Evolutionary conservation across 306 rosid species (phyloP).

Genomic region (Senna siamea): DNA sequence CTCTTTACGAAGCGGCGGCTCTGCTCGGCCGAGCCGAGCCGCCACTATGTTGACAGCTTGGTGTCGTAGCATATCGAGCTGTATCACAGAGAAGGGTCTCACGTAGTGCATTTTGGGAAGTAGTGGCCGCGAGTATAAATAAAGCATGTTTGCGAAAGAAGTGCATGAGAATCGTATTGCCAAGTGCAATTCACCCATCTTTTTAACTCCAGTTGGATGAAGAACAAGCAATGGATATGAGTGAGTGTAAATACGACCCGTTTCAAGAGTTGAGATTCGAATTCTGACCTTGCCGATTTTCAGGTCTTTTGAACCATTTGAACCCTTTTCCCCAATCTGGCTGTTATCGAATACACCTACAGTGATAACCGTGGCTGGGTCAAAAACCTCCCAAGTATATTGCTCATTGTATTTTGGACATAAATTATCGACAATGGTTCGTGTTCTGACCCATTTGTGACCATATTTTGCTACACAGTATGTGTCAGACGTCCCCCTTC

Average conservation of each 20-base stretch:
- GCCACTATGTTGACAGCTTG: constrained; percentile 61
- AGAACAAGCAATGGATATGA: constrained; percentile 58
- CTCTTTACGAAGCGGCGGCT: constrained; percentile 59
- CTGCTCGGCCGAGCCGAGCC: constrained; percentile 52
- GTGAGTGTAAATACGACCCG: constrained; percentile 59
- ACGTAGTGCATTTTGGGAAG: constrained; percentile 65
- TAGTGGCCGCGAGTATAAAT: constrained; percentile 48
- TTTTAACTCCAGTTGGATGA: constrained; percentile 55
- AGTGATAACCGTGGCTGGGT: constrained; percentile 59
- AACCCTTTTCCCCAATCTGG: constrained; percentile 51
- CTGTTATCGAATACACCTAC: constrained; percentile 59
- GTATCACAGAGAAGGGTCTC: constrained; percentile 47
- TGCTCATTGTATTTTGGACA: constrained; percentile 59
- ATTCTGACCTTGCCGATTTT: constrained; percentile 61
- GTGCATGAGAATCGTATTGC: constrained; percentile 63
- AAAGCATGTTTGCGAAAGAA: constrained; percentile 52
- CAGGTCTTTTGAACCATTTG: constrained; percentile 44
- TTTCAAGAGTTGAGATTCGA: constrained; percentile 57
- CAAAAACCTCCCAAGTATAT: constrained; percentile 66
- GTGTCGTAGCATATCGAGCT: constrained; percentile 57
- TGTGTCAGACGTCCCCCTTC: constrained; percentile 52
- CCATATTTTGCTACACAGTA: constrained; percentile 63
- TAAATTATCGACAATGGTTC: constrained; percentile 49
- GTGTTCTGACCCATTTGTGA: constrained; percentile 61
- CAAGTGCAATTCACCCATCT: constrained; percentile 59